Evolutionary conservation across 176 grass and related monocot species (phyloP), one percentile per base, ranked within the genome.

Genomic region (Cenchrus fungigraminus): DNA sequence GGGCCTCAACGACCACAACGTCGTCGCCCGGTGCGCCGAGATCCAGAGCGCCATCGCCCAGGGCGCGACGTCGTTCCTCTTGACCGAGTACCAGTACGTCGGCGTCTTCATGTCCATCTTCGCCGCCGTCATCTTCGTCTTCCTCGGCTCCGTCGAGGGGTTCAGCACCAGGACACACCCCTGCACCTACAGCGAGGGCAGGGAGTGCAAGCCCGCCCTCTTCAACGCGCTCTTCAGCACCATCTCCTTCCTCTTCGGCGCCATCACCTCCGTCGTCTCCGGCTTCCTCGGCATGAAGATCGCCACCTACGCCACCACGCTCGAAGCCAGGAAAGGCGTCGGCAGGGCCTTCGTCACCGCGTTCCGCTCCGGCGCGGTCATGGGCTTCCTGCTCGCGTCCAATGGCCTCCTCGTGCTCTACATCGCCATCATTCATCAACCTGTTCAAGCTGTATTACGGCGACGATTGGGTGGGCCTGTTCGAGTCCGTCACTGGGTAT

Each of bases 101-200:
- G 85, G 93, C 44, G 37, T 77, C 11, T 95, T 95, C 88, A 95
- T 92, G 93, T 86, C 79, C 7, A 81, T 86, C 74, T 95, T 95
- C 64, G 93, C 93, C n/a, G 63, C 88, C n/a, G 82, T 95, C 61
- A 90, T 95, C 42, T 95, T 95, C 82, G 69, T 92, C 59, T 95
- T 95, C 83, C 93, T 95, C 16, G 93, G 93, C 82, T 92, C 93
- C 10, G 93, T 95, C 0, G 90, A 95, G 71, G 90, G 93, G 37
- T 95, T 95, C 86, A 95, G 93, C 64, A 90, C 93, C 17, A 86
- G 70, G 50, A 80, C 1, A 71, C 90, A 84, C 44, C 90, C 93
- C 14, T 95, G 93, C 79, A 88, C 88, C 4, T 95, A 95, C 44
- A 68, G 64, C 82, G 78, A 82, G 4, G 90, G 67, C 77, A 85